Percentiles rank a stretch among this genome's conserved stretches.
These are phyloP conservation scores for Kwoniella dejecticola DNA, from an alignment of 768 basidiomycete genomes.

Conservation along the genomic window DNA sequence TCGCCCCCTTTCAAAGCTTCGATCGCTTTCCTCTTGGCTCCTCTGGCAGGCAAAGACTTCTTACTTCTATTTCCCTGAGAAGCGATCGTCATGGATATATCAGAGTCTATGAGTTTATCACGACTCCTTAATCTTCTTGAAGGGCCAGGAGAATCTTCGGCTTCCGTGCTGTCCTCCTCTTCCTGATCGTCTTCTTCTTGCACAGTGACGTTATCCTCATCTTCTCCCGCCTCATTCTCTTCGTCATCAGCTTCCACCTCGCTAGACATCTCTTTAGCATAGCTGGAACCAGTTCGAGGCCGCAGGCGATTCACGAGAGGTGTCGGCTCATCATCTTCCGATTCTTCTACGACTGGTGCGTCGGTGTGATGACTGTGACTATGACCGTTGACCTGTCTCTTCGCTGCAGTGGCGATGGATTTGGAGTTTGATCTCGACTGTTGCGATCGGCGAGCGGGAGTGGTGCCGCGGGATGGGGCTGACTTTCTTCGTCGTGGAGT, in stretches of 20 bases:
- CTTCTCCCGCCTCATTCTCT: conserved; percentile 26
- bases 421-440: neutral
- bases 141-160: conserved; percentile 13
- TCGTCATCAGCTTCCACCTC: conserved; percentile 40
- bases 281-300: conserved; percentile 10
- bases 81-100: conserved; percentile 13
- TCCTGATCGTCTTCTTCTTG: conserved; percentile 23
- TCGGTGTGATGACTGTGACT: neutral
- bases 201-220: conserved; percentile 1
- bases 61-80: neutral
- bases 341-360: conserved; percentile 1
- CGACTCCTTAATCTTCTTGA: conserved; percentile 4
- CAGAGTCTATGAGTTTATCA: conserved; percentile 16
- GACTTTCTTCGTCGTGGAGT: conserved; percentile 30
- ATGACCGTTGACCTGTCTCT: conserved; percentile 6
- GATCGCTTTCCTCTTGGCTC: conserved; percentile 36
- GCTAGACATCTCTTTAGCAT: conserved; percentile 23
- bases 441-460: conserved; percentile 15
- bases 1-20: conserved; percentile 36
- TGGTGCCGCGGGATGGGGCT: conserved; percentile 13
- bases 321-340: conserved; percentile 22
- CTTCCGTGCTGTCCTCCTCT: too few species aligned
- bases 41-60: conserved; percentile 29
- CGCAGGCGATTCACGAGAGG: conserved; percentile 24
- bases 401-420: neutral